Conservation (phyloP, 2,329 filamentous ascomycete genomes). For the Beauveria varroae region DNA sequence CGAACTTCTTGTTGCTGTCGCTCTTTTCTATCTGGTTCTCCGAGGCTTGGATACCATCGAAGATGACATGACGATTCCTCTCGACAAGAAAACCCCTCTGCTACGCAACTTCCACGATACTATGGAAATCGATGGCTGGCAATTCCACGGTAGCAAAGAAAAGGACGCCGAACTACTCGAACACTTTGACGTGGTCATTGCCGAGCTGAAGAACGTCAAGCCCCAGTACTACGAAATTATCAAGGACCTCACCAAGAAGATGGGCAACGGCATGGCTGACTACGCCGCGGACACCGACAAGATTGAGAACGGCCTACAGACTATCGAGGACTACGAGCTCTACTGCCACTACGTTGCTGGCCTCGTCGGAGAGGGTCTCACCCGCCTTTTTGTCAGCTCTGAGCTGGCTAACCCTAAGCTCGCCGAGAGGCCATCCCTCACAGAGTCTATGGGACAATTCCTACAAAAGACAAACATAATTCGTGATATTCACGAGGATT, state of each 20-base stretch:
- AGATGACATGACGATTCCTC: constrained; percentile 89
- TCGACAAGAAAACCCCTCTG: constrained; percentile 76
- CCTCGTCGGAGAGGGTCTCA: constrained; percentile 90
- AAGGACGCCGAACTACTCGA: constrained; percentile 91
- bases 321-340: constrained; percentile 81
- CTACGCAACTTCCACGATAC: constrained; percentile 74
- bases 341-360: constrained; percentile 99
- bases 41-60: constrained; percentile 96
- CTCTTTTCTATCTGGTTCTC: constrained; percentile 86
- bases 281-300: constrained; percentile 79
- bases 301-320: constrained; percentile 72
- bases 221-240: constrained; percentile 78
- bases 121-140: constrained; percentile 83
- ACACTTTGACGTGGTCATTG: constrained; percentile 80
- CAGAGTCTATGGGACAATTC: constrained; percentile 95
- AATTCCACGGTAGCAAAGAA: constrained; percentile 79
- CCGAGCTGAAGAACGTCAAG: constrained; percentile 85
- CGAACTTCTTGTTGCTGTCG: constrained; percentile 82
- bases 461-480: constrained; percentile 99
- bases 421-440: constrained; percentile 68
- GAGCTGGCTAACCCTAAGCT: constrained; percentile 81
- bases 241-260: constrained; percentile 83
- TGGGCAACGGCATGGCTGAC: constrained; percentile 99
- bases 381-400: constrained; percentile 80
- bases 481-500: constrained; percentile 87